Base-by-base conservation (phyloP, 2,329 filamentous ascomycete genomes). In the Phyllosticta citrichinensis region DNA sequence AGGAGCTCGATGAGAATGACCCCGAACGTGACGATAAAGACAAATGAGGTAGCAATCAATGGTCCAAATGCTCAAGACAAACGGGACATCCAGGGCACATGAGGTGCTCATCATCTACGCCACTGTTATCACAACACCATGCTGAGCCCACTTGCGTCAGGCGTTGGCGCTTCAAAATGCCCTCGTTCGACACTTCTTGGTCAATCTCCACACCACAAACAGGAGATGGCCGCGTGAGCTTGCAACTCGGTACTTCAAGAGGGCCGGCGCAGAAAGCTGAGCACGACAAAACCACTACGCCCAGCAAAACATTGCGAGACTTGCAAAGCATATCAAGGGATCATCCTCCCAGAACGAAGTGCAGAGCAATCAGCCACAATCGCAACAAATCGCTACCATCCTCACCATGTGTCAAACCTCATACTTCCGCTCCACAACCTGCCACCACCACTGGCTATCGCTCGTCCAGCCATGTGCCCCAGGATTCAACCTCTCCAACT, bases 381-480 rank as follows among this genome's bases (percentile, higher is more conserved):
- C 6, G 8, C 40, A 14, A n/a, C 35, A 40, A 11, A 17, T 40
- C 22, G 51, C 51, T 11, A 17, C 17, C 8, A 52, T 62, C 14
- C 59, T 50, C 58, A 64, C 55, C 10, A 82, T 82, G 80, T 83
- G 80, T 67, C 69, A 70, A 27, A 76, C 75, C 33, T 72, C 73
- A 17, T 71, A 74, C 56, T 79, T 75, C 70, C 73, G 75, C 65
- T 80, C 78, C 0, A 68, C 70, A 6, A 73, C 70, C 56, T 82
- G 80, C 67, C 67, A 68, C 8, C 79, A 81, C 64, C 70, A 74
- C 27, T 83, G 79, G 79, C 68, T 81, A 59, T 75, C 73, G 24
- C 76, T 82, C 64, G 70, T 69, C 24, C 68, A 73, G 12, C 74
- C 77, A 9, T 82, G 80, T 67, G 69, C 67, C 5, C 69, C 68